Base-by-base conservation (phyloP, 352 stramenopile genomes). In the Stramenopiles sp. region DNA sequence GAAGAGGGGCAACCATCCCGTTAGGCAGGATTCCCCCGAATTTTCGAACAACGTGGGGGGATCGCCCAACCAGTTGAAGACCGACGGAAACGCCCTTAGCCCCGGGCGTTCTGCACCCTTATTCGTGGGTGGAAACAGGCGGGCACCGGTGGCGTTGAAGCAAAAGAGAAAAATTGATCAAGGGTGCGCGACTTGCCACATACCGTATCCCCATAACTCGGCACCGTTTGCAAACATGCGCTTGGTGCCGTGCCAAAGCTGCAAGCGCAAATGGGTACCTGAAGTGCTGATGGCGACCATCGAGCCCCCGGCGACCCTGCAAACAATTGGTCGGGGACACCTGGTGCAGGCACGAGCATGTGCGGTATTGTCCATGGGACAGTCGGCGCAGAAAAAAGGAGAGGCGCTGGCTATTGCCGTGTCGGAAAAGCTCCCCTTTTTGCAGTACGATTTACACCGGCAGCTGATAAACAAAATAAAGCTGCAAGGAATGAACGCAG, bases 171-270 rank as follows among this genome's bases (percentile, higher is more conserved):
- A n/a, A n/a, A n/a, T n/a, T n/a, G n/a, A n/a, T n/a, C n/a, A n/a
- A n/a, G n/a, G n/a, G n/a, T n/a, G n/a, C n/a, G n/a, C n/a, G n/a
- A n/a, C n/a, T n/a, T 97, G 92, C 76, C 94, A 98, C 78, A 95
- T 98, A 37, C 93, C 94, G 0, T 98, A 98, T 81, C 94, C 94
- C 31, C 85, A 95, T 79, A 88, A 89, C 2, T 76, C 95, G 37
- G 94, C 93, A 34, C 93, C 93, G 0, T 98, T 98, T 79, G 93
- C 87, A 3, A 97, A 97, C 74, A 97, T 98, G 92, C 88, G 95
- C 69, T 88, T 98, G 76, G 91, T 97, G 53, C 93, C 92, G 31
- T 98, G 94, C 78, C 83, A 93, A 2, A 82, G 96, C 35, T 98
- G 94, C 77, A 89, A 91, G 0, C 95, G 96, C 78, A 98, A 98